These are phyloP conservation scores for Citrus mangshanensis DNA, from an alignment of 345 rosid species.

Conservation along the genomic window DNA sequence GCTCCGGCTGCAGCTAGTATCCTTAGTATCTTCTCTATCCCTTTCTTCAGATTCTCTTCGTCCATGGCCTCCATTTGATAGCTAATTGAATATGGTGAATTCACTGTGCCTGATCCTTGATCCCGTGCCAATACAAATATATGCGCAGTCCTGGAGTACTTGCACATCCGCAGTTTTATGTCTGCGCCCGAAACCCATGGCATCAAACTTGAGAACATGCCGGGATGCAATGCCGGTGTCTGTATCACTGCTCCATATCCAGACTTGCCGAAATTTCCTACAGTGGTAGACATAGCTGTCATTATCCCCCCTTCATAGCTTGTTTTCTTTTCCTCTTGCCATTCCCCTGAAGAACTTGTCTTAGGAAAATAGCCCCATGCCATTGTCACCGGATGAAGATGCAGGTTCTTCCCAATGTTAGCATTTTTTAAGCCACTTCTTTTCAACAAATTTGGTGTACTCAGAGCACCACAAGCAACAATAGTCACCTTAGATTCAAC, in stretches of 20 bases:
- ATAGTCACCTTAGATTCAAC: slow-evolving; percentile 60
- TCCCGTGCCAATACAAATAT: slow-evolving; percentile 65
- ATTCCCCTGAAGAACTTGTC: slow-evolving; percentile 5
- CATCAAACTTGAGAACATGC: slow-evolving; percentile 66
- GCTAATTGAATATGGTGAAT: slow-evolving; percentile 36
- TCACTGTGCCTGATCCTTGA: slow-evolving; percentile 54
- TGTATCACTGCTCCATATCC: slow-evolving; percentile 70
- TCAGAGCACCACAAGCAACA: slow-evolving; percentile 76
- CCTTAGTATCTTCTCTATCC: slow-evolving; percentile 57
- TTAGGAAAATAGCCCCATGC: slow-evolving; percentile 85
- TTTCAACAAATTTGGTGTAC: slow-evolving; percentile 54
- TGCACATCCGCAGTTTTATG: slow-evolving; percentile 56
- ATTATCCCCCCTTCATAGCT: slow-evolving; percentile 83
- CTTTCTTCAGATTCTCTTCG: slow-evolving; percentile 52
- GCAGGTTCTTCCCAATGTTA: slow-evolving; percentile 66
- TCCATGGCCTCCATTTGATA: slow-evolving; percentile 47
- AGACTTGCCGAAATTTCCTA: slow-evolving; percentile 27
- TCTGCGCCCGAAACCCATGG: slow-evolving; percentile 78
- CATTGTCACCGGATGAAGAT: slow-evolving; percentile 81
- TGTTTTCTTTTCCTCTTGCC: slow-evolving; percentile 48
- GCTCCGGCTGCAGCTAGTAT: slow-evolving; percentile 77
- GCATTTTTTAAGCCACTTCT: slow-evolving; percentile 60
- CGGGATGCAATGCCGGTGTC: slow-evolving; percentile 80
- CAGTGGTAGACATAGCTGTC: slow-evolving; percentile 74
- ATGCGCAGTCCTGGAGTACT: slow-evolving; percentile 67